phyloP scores from a whole-genome alignment of 1,284 basidiomycete species.

The Austropuccinia psidii region DNA sequence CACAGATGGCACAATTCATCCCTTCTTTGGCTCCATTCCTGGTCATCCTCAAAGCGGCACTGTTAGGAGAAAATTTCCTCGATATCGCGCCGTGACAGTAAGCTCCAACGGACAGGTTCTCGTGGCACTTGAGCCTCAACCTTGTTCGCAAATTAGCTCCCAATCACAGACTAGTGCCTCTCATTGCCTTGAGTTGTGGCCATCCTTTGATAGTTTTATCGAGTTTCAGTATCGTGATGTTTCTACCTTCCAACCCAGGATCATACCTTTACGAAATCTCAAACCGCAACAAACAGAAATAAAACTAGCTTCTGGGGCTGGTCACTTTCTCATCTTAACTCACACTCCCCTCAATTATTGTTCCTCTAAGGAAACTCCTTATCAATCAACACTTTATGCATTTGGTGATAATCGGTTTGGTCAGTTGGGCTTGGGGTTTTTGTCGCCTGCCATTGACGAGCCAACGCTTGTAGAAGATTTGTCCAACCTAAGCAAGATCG shows the following conservation, averaged over 20 bases:
- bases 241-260: not conserved
- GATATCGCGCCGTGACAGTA: conserved; percentile 22
- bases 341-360: not conserved
- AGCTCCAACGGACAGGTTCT: conserved; percentile 11
- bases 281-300: conserved; percentile 8
- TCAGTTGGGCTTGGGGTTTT: conserved; percentile 18
- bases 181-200: conserved; percentile 15
- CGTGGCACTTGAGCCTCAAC: not conserved
- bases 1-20: conserved; percentile 12
- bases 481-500: not conserved
- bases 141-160: not conserved
- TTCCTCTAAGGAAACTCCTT: not conserved
- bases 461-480: not conserved
- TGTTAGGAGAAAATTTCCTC: not conserved
- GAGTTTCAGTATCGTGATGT: not conserved
- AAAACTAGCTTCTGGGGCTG: conserved; percentile 16
- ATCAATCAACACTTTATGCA: conserved; percentile 7
- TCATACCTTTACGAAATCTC: not conserved
- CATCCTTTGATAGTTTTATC: conserved; percentile 16
- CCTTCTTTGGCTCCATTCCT: not conserved
- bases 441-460: not conserved
- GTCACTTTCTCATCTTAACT: conserved; percentile 27
- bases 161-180: not conserved
- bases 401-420: conserved; percentile 34
- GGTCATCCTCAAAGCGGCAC: not conserved